Evolutionary conservation across 441 rosid species (phyloP), one percentile per base, ranked within the genome.

Genomic region (Lepidium campestre): DNA sequence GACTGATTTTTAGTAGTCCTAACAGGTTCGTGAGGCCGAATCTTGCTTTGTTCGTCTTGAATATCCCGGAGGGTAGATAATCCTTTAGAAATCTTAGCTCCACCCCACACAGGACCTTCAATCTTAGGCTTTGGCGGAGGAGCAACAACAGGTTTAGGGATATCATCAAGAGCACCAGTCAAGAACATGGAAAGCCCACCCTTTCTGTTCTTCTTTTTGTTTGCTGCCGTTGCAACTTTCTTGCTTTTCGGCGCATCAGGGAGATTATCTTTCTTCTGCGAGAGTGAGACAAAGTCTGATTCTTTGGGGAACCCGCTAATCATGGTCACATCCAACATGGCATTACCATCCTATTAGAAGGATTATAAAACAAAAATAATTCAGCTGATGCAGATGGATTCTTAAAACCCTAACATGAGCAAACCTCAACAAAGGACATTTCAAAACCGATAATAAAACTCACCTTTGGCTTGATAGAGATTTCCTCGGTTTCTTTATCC

Each of bases 121-220:
- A 58, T 81, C 81, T 70, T 89, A 6, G 98, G 90, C 55, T 81
- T 74, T 52, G 80, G 86, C 6, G 90, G 89, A 45, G 90, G 82
- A 2, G 81, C 80, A 32, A 80, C 56, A 56, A 60, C 68, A 20
- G 75, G 82, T 80, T 80, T 83, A 10, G 97, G 88, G 62, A 66
- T 29, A 49, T 87, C 93, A 57, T 95, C 99, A 61, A 95, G 97
- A 70, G 97, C 97, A 76, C 98, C 99, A 49, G 93, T 95, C 82
- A 95, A 70, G 78, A 95, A 95, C 99, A 91, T 80, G n/a, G 99
- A 91, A 62, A 95, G 99, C 15, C 98, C 98, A 48, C 99, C 99
- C 76, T 86, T 91, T 73, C 87, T 85, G 39, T 84, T 87, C 83
- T 83, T 87, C 81, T 87, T 95, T 83, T 87, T 90, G 52, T 84